These are phyloP conservation scores for Strobilomyces confusus DNA, from an alignment of 768 basidiomycete species.

Conservation along the genomic window DNA sequence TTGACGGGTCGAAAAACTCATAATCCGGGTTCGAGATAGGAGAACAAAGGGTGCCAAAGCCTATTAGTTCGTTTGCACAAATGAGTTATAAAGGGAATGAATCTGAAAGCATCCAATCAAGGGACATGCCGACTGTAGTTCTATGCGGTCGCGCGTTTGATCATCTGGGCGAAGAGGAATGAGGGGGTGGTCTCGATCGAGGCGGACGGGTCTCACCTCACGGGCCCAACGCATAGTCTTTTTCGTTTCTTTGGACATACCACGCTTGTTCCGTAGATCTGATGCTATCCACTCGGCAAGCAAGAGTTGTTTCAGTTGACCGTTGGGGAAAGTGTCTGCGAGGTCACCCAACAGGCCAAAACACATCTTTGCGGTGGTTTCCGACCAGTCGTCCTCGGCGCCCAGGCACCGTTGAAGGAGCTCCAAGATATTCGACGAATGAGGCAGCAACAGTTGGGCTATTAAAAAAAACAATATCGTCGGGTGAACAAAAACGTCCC, in stretches of 20 bases:
- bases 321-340: slow-evolving; percentile 79
- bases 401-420: slow-evolving; percentile 71
- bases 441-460: slow-evolving; percentile 49
- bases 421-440: slow-evolving; percentile 73
- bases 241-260: slow-evolving; percentile 75
- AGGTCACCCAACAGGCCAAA: slow-evolving; percentile 92
- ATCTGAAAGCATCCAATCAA: slow-evolving; percentile 27
- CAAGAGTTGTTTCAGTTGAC: slow-evolving; percentile 76
- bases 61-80: slow-evolving; percentile 50
- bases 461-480: not conserved
- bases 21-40: slow-evolving; percentile 14
- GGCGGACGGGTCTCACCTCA: slow-evolving; percentile 53
- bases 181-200: not conserved
- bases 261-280: slow-evolving; percentile 69
- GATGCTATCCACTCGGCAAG: slow-evolving; percentile 75
- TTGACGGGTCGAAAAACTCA: slow-evolving; percentile 25
- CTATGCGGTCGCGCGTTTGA: slow-evolving; percentile 76
- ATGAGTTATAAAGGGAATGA: slow-evolving; percentile 31
- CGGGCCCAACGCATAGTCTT: slow-evolving; percentile 91
- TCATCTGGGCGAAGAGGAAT: slow-evolving; percentile 47
- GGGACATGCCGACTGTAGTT: slow-evolving; percentile 19
- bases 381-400: slow-evolving; percentile 79
- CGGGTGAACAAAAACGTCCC: not conserved
- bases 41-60: slow-evolving; percentile 16
- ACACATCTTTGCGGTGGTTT: slow-evolving; percentile 66